Evolutionary conservation across 345 rosid genomes (phyloP), one percentile per base, ranked within the genome.

Genomic region (Salix brachista): DNA sequence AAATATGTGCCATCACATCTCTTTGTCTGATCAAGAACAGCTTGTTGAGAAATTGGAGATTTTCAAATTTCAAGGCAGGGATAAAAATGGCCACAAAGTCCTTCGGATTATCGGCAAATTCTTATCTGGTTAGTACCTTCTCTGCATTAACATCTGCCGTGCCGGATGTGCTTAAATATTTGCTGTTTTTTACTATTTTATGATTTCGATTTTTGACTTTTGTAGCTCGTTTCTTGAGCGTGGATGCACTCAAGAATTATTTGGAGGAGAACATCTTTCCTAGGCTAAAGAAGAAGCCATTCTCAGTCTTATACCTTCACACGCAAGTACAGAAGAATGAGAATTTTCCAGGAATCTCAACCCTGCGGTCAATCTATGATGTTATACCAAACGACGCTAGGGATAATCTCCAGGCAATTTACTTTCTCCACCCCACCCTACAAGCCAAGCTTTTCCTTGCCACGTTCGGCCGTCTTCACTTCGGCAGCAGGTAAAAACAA

Each of bases 11-110:
- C 12, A 73, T 5, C 52, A 4, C 52, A 39, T 30, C 21, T 30
- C 69, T 32, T 16, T 36, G 11, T 41, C 65, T 7, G 87, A 88
- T 25, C 84, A 84, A 48, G 70, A 76, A 21, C 79, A 44, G 48
- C 88, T 85, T 44, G 71, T 86, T 26, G 82, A 81, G 25, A 91
- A 85, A 78, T 88, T 89, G 41, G 81, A 89, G 34, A 76, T 90
- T 75, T 91, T 91, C 82, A 91, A 86, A 86, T 81, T 89, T 85
- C 90, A 90, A 73, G 97, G 97, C n/a, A 81, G 87, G 62, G 94
- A 91, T 56, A 90, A 86, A 81, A 92, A 83, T 5, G 92, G 97
- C 80, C 87, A 80, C 67, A 90, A 84, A 74, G 86, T 91, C 48
- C 90, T 91, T 72, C 90, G 89, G 25, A 75, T 90, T 3, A 65